Percentiles rank a stretch among this genome's conserved stretches.
Conservation (phyloP, 83 land plant genomes). For the Picea abies region DNA sequence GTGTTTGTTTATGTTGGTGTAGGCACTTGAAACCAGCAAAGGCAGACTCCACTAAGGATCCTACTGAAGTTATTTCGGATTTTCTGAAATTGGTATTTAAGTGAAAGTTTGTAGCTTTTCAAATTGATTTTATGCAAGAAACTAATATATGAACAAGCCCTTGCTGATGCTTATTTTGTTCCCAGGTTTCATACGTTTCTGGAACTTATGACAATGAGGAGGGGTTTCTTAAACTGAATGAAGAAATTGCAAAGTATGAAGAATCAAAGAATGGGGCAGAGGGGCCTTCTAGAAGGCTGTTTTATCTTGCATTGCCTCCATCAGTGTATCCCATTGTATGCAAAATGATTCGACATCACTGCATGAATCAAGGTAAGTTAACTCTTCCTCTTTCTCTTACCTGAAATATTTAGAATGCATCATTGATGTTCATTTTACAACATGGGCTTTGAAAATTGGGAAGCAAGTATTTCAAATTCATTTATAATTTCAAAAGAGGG, state of each 20-base stretch:
- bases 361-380: conserved; percentile 85
- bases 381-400: conserved; percentile 12
- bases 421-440: conserved; percentile 1
- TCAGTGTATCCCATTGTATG: conserved; percentile 93
- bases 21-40: conserved; percentile 59
- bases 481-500: neutral
- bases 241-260: conserved; percentile 66
- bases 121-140: neutral
- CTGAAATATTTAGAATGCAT: neutral
- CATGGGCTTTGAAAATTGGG: neutral
- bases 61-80: conserved; percentile 41
- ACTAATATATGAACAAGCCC: neutral
- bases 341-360: conserved; percentile 73
- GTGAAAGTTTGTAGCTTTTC: conserved; percentile 3
- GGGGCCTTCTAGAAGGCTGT: conserved; percentile 77
- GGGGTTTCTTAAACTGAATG: conserved; percentile 65
- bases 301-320: conserved; percentile 97
- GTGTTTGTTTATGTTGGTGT: conserved; percentile 5
- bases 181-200: conserved; percentile 83
- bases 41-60: conserved; percentile 39
- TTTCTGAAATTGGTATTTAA: conserved; percentile 73
- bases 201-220: conserved; percentile 83
- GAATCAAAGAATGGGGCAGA: conserved; percentile 46
- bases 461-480: neutral
- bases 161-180: conserved; percentile 16